Conservation (phyloP, 139 green algal genomes). For the Chlorella ohadii region DNA sequence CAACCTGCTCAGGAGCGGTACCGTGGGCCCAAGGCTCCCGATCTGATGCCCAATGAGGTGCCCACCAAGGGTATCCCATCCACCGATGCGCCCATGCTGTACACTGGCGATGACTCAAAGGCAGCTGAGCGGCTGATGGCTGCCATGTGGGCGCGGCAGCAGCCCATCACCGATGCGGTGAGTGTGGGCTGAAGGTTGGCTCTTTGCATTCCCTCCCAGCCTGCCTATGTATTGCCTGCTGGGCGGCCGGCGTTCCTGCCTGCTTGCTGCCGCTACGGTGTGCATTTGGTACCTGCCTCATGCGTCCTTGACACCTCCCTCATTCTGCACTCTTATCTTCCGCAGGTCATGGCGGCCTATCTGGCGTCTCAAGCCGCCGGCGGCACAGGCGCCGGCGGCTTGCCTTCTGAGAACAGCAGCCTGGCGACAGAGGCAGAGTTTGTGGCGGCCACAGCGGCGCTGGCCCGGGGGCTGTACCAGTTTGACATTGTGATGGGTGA, state of each 20-base stretch:
- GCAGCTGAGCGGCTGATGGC: conserved; percentile 40
- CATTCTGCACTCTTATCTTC: too few relatives aligned
- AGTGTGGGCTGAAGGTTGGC: not conserved
- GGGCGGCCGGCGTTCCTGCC: too few relatives aligned
- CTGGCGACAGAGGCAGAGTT: conserved; percentile 35
- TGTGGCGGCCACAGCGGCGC: conserved; percentile 33
- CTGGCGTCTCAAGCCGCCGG: conserved; percentile 12
- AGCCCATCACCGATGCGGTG: conserved; percentile 35
- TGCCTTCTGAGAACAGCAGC: not conserved
- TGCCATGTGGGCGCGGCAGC: conserved; percentile 14
- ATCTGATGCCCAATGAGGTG: not conserved
- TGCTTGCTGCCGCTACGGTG: too few relatives aligned
- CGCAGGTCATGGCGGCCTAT: conserved; percentile 42
- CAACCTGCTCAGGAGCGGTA: not conserved
- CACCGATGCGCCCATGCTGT: conserved; percentile 33
- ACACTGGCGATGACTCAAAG: conserved; percentile 7
- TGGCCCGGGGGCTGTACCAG: conserved; percentile 48
- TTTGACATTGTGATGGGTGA: conserved; percentile 57
- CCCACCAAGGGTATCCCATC: conserved; percentile 4
- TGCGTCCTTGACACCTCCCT: too few relatives aligned
- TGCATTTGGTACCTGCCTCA: too few relatives aligned
- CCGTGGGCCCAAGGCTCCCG: conserved; percentile 9
- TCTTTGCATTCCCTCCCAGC: too few relatives aligned
- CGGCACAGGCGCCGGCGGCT: not conserved
- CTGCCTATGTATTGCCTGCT: too few relatives aligned